A percentile compares a stretch with the other conserved stretches of the same genome.
Conservation (phyloP, 1,139 yeast genomes). For the Meyerozyma athensensis region DNA sequence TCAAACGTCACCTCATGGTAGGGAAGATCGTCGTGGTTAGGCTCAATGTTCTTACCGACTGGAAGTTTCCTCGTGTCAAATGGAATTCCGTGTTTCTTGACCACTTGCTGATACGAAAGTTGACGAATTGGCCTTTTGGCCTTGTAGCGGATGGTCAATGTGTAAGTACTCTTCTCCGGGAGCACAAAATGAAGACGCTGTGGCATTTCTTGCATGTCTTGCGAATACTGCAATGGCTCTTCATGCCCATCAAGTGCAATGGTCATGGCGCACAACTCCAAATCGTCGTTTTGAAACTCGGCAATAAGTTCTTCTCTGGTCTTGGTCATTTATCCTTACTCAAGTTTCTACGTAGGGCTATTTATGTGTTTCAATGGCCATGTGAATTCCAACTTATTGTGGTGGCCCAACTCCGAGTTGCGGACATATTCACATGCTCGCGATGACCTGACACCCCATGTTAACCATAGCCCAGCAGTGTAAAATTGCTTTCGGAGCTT, state of each 20-base stretch:
- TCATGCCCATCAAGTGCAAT: slow-evolving; percentile 27
- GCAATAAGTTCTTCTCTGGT: slow-evolving; percentile 14
- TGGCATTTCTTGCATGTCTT: slow-evolving; percentile 26
- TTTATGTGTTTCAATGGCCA: background rate
- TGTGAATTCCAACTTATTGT: background rate
- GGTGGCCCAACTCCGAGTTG: slow-evolving; percentile 1
- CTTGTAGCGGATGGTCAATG: slow-evolving; percentile 24
- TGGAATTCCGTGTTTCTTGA: slow-evolving; percentile 27
- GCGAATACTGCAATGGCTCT: slow-evolving; percentile 19
- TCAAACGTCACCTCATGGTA: slow-evolving; percentile 20
- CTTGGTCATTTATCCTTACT: slow-evolving; percentile 2
- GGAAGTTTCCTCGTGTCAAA: slow-evolving; percentile 23
- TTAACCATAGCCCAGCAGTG: background rate
- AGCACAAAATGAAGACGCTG: slow-evolving; percentile 24
- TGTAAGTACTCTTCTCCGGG: slow-evolving; percentile 31
- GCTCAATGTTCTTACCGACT: slow-evolving; percentile 17
- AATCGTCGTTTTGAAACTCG: slow-evolving; percentile 21
- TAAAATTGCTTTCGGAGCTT: background rate
- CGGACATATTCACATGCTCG: slow-evolving; percentile 1
- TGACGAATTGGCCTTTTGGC: slow-evolving; percentile 23
- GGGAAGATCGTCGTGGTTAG: slow-evolving; percentile 16
- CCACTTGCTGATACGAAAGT: slow-evolving; percentile 29
- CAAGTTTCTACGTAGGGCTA: background rate
- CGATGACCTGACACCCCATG: background rate
- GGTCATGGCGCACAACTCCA: slow-evolving; percentile 23